Percentiles rank a stretch among this genome's conserved stretches.
These are phyloP conservation scores for Auricularia heimuer DNA, from an alignment of 768 basidiomycete species.

Conservation along the genomic window DNA sequence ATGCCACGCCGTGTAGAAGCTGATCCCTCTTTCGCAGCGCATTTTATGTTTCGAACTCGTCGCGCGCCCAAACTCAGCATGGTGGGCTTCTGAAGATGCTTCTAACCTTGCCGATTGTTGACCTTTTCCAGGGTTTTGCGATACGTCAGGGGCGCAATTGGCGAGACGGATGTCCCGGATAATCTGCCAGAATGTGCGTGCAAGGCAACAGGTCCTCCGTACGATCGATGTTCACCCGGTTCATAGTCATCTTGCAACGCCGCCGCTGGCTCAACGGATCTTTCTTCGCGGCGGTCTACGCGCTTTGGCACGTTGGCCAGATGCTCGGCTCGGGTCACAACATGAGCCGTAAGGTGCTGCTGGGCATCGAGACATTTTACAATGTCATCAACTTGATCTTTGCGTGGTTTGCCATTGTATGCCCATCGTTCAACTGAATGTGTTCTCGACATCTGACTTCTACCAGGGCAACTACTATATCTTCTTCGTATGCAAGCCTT, in stretches of 20 bases:
- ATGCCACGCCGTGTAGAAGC: neutral
- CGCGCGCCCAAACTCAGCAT: conserved; percentile 66
- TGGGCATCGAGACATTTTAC: conserved; percentile 78
- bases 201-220: neutral
- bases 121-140: conserved; percentile 68
- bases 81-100: conserved; percentile 42
- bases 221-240: neutral
- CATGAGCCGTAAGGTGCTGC: conserved; percentile 52
- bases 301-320: conserved; percentile 79
- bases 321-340: conserved; percentile 78
- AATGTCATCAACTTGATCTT: conserved; percentile 82
- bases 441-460: neutral
- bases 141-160: conserved; percentile 90
- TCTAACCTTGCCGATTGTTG: conserved; percentile 30
- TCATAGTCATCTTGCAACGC: conserved; percentile 66
- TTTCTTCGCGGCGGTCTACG: conserved; percentile 91
- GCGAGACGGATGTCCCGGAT: conserved; percentile 91
- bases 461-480: conserved; percentile 85
- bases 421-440: conserved; percentile 17
- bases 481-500: conserved; percentile 62
- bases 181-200: conserved; percentile 61
- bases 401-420: conserved; percentile 86
- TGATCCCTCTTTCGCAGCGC: conserved; percentile 39
- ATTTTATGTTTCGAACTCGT: conserved; percentile 76
- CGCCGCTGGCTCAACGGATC: conserved; percentile 87